phyloP scores from a whole-genome alignment of 2,329 filamentous ascomycete genomes.

The Alternaria sp. region DNA sequence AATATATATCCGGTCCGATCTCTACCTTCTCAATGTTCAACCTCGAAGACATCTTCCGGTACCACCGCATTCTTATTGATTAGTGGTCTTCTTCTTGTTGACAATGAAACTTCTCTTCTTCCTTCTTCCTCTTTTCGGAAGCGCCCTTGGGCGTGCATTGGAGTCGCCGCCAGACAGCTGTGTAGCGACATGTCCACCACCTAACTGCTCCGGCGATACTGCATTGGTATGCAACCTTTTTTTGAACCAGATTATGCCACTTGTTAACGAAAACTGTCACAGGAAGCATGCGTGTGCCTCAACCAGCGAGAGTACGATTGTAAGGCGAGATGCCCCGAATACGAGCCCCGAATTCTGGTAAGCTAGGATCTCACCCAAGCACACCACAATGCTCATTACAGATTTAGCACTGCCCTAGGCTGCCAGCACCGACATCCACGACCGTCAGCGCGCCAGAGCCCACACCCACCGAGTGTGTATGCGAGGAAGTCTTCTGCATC shows the following conservation, averaged over 20 bases:
- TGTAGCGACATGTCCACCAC: neutral
- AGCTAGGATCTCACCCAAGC: neutral
- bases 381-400: neutral
- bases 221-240: neutral
- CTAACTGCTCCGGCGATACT: neutral
- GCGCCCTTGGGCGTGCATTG: neutral
- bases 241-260: rapidly evolving
- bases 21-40: neutral
- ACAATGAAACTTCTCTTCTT: slow-evolving; percentile 4
- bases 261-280: neutral
- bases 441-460: neutral
- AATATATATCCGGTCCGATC: neutral
- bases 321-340: slow-evolving; percentile 30
- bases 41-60: neutral
- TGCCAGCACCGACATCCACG: neutral
- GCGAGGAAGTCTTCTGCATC: slow-evolving; percentile 23
- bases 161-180: neutral
- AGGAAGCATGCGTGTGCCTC: slow-evolving; percentile 38
- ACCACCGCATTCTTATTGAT: neutral
- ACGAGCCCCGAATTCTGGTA: slow-evolving; percentile 13
- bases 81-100: neutral
- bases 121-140: slow-evolving; percentile 1
- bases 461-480: neutral
- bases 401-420: neutral
- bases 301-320: slow-evolving; percentile 35